Percentiles rank a stretch among this genome's conserved stretches.
These are phyloP conservation scores for Clathrospora elynae DNA, from an alignment of 2,329 filamentous ascomycete species.

Conservation along the genomic window DNA sequence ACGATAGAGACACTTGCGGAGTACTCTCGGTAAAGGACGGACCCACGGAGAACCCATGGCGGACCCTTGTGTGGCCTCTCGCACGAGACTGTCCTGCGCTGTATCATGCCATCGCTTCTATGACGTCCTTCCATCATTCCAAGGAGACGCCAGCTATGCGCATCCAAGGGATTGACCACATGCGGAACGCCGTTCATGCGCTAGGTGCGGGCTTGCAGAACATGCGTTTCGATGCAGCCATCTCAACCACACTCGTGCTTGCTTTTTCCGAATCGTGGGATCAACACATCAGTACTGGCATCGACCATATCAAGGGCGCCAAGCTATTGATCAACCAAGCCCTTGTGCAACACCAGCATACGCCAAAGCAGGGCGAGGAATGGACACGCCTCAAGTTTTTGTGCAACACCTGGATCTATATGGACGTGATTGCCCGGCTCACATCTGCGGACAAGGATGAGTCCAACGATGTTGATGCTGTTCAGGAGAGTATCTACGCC, in stretches of 20 bases:
- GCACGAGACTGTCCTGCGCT: constrained; percentile 67
- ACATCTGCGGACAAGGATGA: constrained; percentile 66
- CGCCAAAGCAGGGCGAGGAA: constrained; percentile 49
- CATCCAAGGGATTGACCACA: constrained; percentile 69
- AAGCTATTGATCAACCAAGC: constrained; percentile 67
- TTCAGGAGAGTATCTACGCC: constrained; percentile 45
- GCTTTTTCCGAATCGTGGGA: constrained; percentile 76
- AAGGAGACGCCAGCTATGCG: constrained; percentile 62
- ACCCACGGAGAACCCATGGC: constrained; percentile 71
- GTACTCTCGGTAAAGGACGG: constrained; percentile 74
- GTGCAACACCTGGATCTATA: constrained; percentile 74
- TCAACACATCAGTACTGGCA: constrained; percentile 69
- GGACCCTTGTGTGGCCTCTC: constrained; percentile 71
- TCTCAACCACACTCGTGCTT: constrained; percentile 71
- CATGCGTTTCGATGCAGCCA: constrained; percentile 67
- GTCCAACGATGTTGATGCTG: constrained; percentile 56
- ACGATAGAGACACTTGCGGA: constrained; percentile 69
- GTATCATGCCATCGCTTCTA: constrained; percentile 69
- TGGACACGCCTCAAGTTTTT: constrained; percentile 65
- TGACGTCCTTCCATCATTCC: constrained; percentile 71
- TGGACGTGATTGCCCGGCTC: constrained; percentile 72
- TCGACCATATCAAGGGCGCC: constrained; percentile 71
- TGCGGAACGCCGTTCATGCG: constrained; percentile 66
- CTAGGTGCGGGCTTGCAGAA: constrained; percentile 65
- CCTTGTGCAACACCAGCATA: constrained; percentile 54